These are phyloP conservation scores for Scenedesmus sp. DNA, from an alignment of 163 green algal species.

Conservation along the genomic window DNA sequence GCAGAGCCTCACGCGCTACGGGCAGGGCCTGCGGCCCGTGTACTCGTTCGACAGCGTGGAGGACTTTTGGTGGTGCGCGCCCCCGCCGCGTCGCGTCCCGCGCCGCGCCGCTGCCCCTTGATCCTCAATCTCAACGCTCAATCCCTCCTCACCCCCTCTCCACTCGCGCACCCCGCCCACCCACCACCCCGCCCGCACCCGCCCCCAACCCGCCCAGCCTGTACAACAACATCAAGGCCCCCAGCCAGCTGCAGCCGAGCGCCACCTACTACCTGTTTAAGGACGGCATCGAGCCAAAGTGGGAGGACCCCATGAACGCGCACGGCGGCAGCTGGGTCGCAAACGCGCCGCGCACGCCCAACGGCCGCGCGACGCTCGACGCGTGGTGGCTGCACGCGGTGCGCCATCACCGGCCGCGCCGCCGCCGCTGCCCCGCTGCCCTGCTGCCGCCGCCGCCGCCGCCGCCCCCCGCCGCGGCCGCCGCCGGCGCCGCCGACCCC, in stretches of 20 bases:
- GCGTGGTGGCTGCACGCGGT: constrained; percentile 94
- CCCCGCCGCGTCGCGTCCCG: not conserved
- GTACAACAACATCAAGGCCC: constrained; percentile 99
- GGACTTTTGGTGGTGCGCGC: constrained; percentile 99
- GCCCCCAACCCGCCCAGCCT: constrained; percentile 83
- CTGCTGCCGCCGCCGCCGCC: not conserved
- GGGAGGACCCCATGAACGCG: constrained; percentile 95
- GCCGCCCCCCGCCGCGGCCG: not conserved
- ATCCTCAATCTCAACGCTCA: not conserved
- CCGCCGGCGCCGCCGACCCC: too few relatives aligned
- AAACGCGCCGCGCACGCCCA: constrained; percentile 69
- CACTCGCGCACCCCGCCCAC: too few relatives aligned
- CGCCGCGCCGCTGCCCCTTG: not conserved
- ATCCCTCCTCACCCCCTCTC: not conserved
- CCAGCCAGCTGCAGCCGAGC: constrained; percentile 83
- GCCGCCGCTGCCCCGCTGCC: too few relatives aligned
- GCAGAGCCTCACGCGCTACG: constrained; percentile 81
- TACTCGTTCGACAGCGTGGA: constrained; percentile 99
- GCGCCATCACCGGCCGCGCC: constrained; percentile 27
- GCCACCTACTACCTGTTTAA: constrained; percentile 99
- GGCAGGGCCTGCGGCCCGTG: constrained; percentile 88
- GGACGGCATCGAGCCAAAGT: constrained; percentile 98
- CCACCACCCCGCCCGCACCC: too few relatives aligned
- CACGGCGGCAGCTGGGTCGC: constrained; percentile 96
- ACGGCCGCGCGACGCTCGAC: constrained; percentile 81